Base-by-base conservation (phyloP, 352 stramenopile species). In the Phytophthora melonis region DNA sequence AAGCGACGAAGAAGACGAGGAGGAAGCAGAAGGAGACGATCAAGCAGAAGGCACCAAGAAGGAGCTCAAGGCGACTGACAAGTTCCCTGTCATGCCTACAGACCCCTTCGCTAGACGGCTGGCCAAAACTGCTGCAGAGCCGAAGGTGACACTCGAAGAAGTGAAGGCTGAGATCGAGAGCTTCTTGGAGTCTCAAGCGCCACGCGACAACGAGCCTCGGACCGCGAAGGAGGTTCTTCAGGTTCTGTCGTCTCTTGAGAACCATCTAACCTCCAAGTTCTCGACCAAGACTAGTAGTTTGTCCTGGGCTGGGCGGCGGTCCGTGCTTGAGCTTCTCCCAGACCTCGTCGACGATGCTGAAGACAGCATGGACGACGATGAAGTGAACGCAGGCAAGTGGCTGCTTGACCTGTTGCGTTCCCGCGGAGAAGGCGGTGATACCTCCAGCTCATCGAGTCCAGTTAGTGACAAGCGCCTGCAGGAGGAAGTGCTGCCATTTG, bases 1-100 rank as follows among this genome's bases (percentile, higher is more conserved):
- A 0, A 92, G 83, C 58, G 86, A 93, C 32, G 82, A 91, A 52
- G 80, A 86, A 54, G 69, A 58, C 7, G 68, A 63, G 27, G 58
- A 68, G 21, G 25, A 62, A 5, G 52, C 23, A 30, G 27, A 68
- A 6, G 5, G 68, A 16, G 60, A 69, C 25, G 30, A 65, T 25
- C 18, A 70, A 23, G 18, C 56, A 0, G 41, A 80, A 13, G 9
- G n/a, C 30, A 47, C 25, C 1, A 54, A 70, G 6, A 66, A 58
- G 19, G 34, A 27, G 41, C 39, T 59, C 18, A 39, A 7, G 14
- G 50, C 58, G 5, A 19, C 21, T 2, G 45, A 68, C 7, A 53
- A 58, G n/a, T 74, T 82, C 25, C 67, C 75, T n/a, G 64, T 71
- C 3, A 73, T 70, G 56, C 69, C 58, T 25, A 60, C 59, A 27